Base-by-base conservation (phyloP, 306 rosid genomes). In the Fragaria nilgerrensis region DNA sequence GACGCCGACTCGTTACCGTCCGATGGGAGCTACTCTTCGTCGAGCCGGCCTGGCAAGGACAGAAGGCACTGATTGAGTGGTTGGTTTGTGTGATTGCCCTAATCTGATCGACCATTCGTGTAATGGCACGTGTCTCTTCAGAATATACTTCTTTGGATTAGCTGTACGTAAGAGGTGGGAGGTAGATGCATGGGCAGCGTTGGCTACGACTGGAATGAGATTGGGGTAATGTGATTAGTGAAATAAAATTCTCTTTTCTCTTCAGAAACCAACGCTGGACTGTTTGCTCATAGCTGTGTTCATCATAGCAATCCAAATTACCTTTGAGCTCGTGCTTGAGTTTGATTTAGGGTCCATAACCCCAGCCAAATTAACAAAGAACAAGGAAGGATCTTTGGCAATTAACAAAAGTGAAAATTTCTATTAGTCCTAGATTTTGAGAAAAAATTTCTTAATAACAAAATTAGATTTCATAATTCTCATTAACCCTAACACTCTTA, bases 1-100 rank as follows among this genome's bases (percentile, higher is more conserved):
- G 97, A 88, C 73, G 63, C 67, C 1, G 90, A 87, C 2, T 89
- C 90, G 0, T 1, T 69, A 1, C 94, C 88, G 43, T 84, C 89
- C 0, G 96, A 92, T 3, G 74, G 88, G 2, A 89, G 94, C 76
- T 80, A 43, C 69, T 79, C 95, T n/a, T 91, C 93, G 16, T 77
- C 78, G 12, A 75, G 83, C 82, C 79, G 82, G 66, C 17, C 19
- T n/a, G 80, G 78, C 36, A 17, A 23, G 10, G 82, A 29, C 22
- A 76, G 73, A 81, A 83, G 78, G 53, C 62, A 68, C 64, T 83
- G 81, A 80, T 41, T 17, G 1, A 20, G 12, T 23, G 43, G 8
- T 69, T 8, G 34, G 5, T 20, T 52, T 23, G 61, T 16, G 17
- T 61, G 1, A 45, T 0, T 1, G 44, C n/a, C 5, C 29, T 43